Percentiles rank a stretch among this genome's conserved stretches.
These are phyloP conservation scores for Megacollybia marginata DNA, from an alignment of 768 basidiomycete species.

Conservation along the genomic window DNA sequence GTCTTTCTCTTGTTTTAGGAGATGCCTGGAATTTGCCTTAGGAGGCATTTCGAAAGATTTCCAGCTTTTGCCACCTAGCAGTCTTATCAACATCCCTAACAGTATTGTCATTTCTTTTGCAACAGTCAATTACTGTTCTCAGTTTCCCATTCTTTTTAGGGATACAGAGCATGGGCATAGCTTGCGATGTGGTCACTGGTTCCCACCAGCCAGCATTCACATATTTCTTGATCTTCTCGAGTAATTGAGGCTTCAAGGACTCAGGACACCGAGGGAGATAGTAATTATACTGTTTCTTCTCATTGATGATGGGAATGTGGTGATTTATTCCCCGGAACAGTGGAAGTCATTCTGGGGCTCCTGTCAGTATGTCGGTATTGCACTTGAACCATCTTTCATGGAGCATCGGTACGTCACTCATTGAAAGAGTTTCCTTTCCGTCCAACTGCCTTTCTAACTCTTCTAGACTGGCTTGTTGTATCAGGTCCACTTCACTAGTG, in stretches of 20 bases:
- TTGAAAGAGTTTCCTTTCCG: too few relatives aligned
- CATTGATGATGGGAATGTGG: constrained; percentile 16
- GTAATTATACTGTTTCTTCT: neutral
- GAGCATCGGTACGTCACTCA: neutral
- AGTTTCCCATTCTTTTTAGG: constrained; percentile 14
- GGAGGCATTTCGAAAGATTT: too few relatives aligned
- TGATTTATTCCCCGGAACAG: constrained; percentile 20
- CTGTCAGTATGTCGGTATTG: neutral
- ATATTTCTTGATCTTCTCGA: neutral
- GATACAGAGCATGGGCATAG: constrained; percentile 13
- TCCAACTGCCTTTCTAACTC: too few relatives aligned
- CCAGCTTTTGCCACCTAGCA: too few relatives aligned
- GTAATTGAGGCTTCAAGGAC: neutral
- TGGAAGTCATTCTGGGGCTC: constrained; percentile 9
- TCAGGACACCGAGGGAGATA: too few relatives aligned
- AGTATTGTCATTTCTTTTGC: constrained; percentile 19
- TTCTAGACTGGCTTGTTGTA: too few relatives aligned
- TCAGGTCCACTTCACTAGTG: too few relatives aligned
- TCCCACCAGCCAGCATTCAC: too few relatives aligned
- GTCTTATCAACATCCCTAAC: constrained; percentile 14
- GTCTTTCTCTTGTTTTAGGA: too few relatives aligned
- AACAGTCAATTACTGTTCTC: constrained; percentile 16
- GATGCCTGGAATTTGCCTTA: too few relatives aligned
- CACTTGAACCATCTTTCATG: neutral
- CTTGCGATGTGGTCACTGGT: neutral